Evolutionary conservation across 2,329 filamentous ascomycete species (phyloP), one percentile per base, ranked within the genome.

Genomic region (Dactylellina parvicollis): DNA sequence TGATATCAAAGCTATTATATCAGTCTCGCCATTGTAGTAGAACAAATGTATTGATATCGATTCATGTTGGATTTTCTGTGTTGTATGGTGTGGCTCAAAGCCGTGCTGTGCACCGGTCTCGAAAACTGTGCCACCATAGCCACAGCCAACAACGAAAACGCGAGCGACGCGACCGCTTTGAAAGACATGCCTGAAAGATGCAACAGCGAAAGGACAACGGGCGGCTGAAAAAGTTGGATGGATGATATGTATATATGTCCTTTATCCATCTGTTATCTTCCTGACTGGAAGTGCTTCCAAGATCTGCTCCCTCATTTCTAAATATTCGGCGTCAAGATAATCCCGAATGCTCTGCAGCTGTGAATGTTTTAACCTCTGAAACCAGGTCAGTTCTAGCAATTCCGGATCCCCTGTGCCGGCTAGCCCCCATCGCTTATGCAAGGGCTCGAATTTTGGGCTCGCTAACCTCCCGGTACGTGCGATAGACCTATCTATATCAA

Each of bases 31-130:
- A n/a, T n/a, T n/a, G n/a, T n/a, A n/a, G n/a, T n/a, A n/a, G n/a
- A n/a, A n/a, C n/a, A n/a, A n/a, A n/a, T n/a, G n/a, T n/a, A n/a
- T n/a, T n/a, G n/a, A n/a, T n/a, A n/a, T n/a, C n/a, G n/a, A n/a
- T n/a, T n/a, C n/a, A n/a, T 55, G 55, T 69, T 69, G 64, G n/a
- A 69, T 60, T 61, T 55, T 69, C 18, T 14, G 38, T n/a, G 64
- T 69, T 61, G 64, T 10, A 1, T 18, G 26, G 8, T 3, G 16
- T 7, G 36, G 10, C n/a, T 8, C 4, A 12, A 20, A 18, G 26
- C 26, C 26, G 46, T n/a, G 26, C 26, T 32, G 46, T 46, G 42
- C n/a, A 16, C 14, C 3, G 4, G 44, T n/a, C 34, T 38, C n/a
- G 34, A 32, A 44, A n/a, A 34, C 49, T 30, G 22, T 32, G 60